These are phyloP conservation scores for Blastomyces percursus DNA, from an alignment of 2,329 filamentous ascomycete species.

Conservation along the genomic window DNA sequence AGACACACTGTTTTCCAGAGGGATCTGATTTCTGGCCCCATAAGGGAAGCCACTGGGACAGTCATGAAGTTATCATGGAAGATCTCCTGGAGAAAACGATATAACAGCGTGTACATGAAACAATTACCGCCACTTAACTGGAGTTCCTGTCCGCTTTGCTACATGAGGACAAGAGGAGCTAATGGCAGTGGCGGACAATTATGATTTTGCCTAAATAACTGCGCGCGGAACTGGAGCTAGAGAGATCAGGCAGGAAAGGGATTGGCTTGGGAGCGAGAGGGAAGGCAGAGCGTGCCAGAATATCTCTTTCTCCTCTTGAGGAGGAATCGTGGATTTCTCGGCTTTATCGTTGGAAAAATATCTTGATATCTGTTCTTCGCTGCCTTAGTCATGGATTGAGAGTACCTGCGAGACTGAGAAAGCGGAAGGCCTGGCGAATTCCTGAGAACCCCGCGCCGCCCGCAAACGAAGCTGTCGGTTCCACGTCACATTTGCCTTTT, in stretches of 20 bases:
- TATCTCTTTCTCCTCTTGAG: neutral
- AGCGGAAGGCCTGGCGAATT: neutral
- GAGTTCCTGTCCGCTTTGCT: constrained; percentile 32
- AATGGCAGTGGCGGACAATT: constrained; percentile 35
- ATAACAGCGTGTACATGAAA: neutral
- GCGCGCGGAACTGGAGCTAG: neutral
- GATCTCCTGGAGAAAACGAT: neutral
- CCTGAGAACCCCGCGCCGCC: neutral
- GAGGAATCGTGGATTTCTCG: neutral
- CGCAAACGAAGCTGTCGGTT: neutral
- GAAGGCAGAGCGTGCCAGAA: neutral
- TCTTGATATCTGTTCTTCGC: neutral
- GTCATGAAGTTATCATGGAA: neutral
- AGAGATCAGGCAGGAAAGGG: neutral
- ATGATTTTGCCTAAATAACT: neutral
- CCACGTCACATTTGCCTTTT: neutral
- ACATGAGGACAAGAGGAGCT: constrained; percentile 34
- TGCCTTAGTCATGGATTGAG: neutral
- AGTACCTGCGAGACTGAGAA: neutral
- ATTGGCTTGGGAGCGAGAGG: neutral
- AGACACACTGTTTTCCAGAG: constrained; percentile 1
- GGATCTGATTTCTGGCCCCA: neutral
- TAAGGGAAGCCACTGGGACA: neutral
- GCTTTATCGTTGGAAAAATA: neutral
- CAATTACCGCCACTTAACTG: constrained; percentile 25